Conservation (phyloP, 192 early-diverging fungal genomes). For the Radiomyces spectabilis region DNA sequence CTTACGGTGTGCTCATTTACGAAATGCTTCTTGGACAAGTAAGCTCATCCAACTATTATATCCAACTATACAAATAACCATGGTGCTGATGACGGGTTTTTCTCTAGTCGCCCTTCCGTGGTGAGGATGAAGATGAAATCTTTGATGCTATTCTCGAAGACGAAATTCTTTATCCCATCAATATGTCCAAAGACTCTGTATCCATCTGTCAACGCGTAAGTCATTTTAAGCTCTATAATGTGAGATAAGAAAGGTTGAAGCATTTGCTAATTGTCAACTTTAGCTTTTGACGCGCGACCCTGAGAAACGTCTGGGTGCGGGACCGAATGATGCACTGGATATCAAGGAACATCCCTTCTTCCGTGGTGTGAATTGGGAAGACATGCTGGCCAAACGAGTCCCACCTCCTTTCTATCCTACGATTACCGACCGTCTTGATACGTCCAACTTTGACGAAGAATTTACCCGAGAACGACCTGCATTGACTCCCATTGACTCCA, state of each 20-base stretch:
- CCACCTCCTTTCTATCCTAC: conserved; percentile 84
- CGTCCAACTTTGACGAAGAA: conserved; percentile 97
- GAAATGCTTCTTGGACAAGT: conserved; percentile 85
- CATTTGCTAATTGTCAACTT: conserved; percentile 56
- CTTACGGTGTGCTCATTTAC: conserved; percentile 76
- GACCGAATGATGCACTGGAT: conserved; percentile 78
- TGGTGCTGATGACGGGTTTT: too few species aligned
- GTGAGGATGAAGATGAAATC: conserved; percentile 68
- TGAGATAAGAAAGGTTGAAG: conserved; percentile 60
- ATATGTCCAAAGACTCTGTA: conserved; percentile 15
- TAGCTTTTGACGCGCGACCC: conserved; percentile 88
- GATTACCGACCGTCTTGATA: conserved; percentile 67
- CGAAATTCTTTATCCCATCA: conserved; percentile 60
- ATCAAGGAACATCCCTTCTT: conserved; percentile 95
- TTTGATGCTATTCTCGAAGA: conserved; percentile 75
- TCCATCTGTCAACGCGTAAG: conserved; percentile 15
- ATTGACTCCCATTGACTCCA: conserved; percentile 84
- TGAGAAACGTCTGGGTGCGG: conserved; percentile 71
- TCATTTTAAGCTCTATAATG: too few species aligned
- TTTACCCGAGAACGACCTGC: conserved; percentile 90
- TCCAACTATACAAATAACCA: too few species aligned
- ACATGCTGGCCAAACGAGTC: conserved; percentile 76
- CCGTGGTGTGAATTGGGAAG: conserved; percentile 92
- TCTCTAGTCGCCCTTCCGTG: conserved; percentile 78
- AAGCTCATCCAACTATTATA: too few species aligned